phyloP scores from a whole-genome alignment of 345 rosid species.

The Excoecaria cochinchinensis region DNA sequence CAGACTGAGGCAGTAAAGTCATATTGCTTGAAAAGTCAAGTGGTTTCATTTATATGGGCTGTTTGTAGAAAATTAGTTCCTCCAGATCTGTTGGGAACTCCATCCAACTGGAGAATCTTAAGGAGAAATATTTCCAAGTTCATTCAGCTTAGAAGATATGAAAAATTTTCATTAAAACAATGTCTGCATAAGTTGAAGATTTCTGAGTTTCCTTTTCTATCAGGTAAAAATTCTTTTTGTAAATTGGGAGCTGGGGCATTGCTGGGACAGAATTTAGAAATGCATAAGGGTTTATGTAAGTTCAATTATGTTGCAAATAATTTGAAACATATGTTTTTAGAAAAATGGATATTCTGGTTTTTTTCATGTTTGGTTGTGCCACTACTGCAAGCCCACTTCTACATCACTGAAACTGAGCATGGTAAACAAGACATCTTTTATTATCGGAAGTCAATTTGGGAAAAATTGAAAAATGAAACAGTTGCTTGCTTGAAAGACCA shows the following conservation, averaged over 20 bases:
- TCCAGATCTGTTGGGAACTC: slow-evolving; percentile 62
- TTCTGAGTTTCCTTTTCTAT: slow-evolving; percentile 48
- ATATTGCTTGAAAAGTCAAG: slow-evolving; percentile 61
- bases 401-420: slow-evolving; percentile 73
- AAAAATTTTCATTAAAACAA: slow-evolving; percentile 59
- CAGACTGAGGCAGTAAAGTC: slow-evolving; percentile 33
- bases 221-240: slow-evolving; percentile 35
- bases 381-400: slow-evolving; percentile 67
- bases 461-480: slow-evolving; percentile 41
- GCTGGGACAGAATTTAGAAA: slow-evolving; percentile 19
- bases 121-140: slow-evolving; percentile 65
- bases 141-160: slow-evolving; percentile 61
- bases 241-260: slow-evolving; percentile 27
- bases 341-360: slow-evolving; percentile 80
- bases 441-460: slow-evolving; percentile 70
- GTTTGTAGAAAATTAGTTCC: slow-evolving; percentile 69
- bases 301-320: slow-evolving; percentile 24
- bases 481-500: slow-evolving; percentile 38
- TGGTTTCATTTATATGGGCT: slow-evolving; percentile 82
- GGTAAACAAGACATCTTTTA: slow-evolving; percentile 58
- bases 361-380: slow-evolving; percentile 65
- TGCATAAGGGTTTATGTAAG: slow-evolving; percentile 23
- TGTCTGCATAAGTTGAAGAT: slow-evolving; percentile 60
- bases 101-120: slow-evolving; percentile 59
- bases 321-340: slow-evolving; percentile 46